These are phyloP conservation scores for Mucor velutinosus DNA, from an alignment of 371 early-diverging fungal genomes.

Conservation along the genomic window DNA sequence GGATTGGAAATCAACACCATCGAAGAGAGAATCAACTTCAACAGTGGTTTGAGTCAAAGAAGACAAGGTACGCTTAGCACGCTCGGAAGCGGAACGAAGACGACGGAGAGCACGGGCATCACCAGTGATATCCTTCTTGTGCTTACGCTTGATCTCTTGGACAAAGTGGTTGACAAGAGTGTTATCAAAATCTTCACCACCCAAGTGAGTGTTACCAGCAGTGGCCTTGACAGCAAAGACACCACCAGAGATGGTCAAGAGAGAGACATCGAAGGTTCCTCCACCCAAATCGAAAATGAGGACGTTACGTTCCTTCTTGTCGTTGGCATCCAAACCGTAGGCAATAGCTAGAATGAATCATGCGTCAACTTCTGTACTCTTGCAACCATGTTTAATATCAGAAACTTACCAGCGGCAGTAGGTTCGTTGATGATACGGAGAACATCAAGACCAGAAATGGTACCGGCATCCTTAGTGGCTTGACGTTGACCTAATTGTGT, in stretches of 20 bases:
- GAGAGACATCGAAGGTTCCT: slow-evolving; percentile 91
- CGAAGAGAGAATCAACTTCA: slow-evolving; percentile 90
- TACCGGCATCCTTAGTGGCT: slow-evolving; percentile 85
- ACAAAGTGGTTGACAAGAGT: slow-evolving; percentile 81
- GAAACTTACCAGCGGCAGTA: slow-evolving; percentile 74
- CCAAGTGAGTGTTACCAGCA: slow-evolving; percentile 96
- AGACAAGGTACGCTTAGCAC: slow-evolving; percentile 96
- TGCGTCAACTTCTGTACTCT: not conserved
- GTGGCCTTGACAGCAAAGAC: slow-evolving; percentile 95
- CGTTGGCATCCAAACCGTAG: slow-evolving; percentile 85
- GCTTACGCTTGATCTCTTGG: slow-evolving; percentile 85
- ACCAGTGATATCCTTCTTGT: slow-evolving; percentile 76
- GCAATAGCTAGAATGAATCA: slow-evolving; percentile 73
- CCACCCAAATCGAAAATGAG: slow-evolving; percentile 96
- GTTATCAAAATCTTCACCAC: slow-evolving; percentile 99
- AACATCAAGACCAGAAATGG: slow-evolving; percentile 80
- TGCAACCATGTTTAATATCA: not conserved
- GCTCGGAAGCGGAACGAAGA: slow-evolving; percentile 94
- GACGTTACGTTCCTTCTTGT: slow-evolving; percentile 78
- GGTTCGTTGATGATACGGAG: slow-evolving; percentile 94
- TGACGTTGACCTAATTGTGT: slow-evolving; percentile 83
- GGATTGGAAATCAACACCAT: slow-evolving; percentile 87
- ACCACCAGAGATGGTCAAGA: slow-evolving; percentile 84
- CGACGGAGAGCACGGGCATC: slow-evolving; percentile 91
- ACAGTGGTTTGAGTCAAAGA: slow-evolving; percentile 82